These are phyloP conservation scores for Fusarium longipes DNA, from an alignment of 2,329 filamentous ascomycete species.

Conservation along the genomic window DNA sequence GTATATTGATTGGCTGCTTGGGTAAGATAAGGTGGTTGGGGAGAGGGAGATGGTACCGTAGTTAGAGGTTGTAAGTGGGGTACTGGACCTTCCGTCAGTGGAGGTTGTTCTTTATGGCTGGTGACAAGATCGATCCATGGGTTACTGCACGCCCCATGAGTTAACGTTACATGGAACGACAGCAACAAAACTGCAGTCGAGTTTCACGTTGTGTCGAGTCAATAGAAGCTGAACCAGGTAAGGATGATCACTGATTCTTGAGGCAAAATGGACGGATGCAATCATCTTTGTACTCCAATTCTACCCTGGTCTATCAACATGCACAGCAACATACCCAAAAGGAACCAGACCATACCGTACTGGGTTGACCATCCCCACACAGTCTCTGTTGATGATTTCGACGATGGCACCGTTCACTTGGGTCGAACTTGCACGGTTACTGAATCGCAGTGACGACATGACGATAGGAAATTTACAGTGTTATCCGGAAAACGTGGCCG, in stretches of 20 bases:
- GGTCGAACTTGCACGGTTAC: slow-evolving; percentile 26
- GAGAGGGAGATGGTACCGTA: not conserved
- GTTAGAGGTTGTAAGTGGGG: slow-evolving; percentile 22
- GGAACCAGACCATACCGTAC: slow-evolving; percentile 28
- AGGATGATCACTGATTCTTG: slow-evolving; percentile 33
- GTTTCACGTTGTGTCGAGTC: slow-evolving; percentile 38
- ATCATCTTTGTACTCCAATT: slow-evolving; percentile 35
- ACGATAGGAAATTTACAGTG: slow-evolving; percentile 26
- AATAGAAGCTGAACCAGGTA: slow-evolving; percentile 30
- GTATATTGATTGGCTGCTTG: slow-evolving; percentile 36
- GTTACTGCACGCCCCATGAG: slow-evolving; percentile 31
- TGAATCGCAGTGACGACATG: slow-evolving; percentile 35
- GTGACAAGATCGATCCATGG: slow-evolving; percentile 10
- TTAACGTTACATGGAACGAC: slow-evolving; percentile 47
- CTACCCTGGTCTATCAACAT: slow-evolving; percentile 32
- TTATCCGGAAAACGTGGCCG: slow-evolving; percentile 37
- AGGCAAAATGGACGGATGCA: slow-evolving; percentile 35
- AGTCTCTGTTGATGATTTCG: slow-evolving; percentile 21
- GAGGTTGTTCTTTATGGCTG: slow-evolving; percentile 34
- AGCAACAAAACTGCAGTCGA: slow-evolving; percentile 11
- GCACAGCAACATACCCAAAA: slow-evolving; percentile 30
- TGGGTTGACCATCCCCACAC: slow-evolving; percentile 30
- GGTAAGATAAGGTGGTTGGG: not conserved
- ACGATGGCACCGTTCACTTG: slow-evolving; percentile 35
- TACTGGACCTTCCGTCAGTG: slow-evolving; percentile 3